Percentiles rank a stretch among this genome's conserved stretches.
Conservation (phyloP, 495 filamentous ascomycete species). For the Annulohypoxylon moriforme region DNA sequence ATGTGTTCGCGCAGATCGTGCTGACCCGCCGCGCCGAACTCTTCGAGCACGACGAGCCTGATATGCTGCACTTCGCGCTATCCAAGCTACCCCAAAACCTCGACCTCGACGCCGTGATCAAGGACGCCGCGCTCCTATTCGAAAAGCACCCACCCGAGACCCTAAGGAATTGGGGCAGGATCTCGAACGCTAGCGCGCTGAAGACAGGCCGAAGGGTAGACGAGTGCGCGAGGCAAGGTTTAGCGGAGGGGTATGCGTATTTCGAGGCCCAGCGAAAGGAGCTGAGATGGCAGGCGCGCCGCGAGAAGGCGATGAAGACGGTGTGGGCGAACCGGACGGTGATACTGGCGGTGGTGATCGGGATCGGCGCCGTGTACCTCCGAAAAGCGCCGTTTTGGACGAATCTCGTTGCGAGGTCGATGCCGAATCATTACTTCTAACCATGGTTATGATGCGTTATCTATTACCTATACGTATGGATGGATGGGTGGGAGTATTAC, state of each 20-base stretch:
- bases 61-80: conserved; percentile 90
- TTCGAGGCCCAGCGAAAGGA: conserved; percentile 78
- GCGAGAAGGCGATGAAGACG: conserved; percentile 61
- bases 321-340: conserved; percentile 71
- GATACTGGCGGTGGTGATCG: conserved; percentile 72
- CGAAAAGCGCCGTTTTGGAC: conserved; percentile 47
- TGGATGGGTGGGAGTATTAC: too few species aligned
- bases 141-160: conserved; percentile 75
- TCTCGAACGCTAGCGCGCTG: conserved; percentile 81
- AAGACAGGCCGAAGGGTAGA: conserved; percentile 75
- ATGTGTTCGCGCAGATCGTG: conserved; percentile 91
- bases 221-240: conserved; percentile 55
- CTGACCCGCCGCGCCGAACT: conserved; percentile 82
- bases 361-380: conserved; percentile 60
- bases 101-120: conserved; percentile 83
- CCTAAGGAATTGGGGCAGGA: conserved; percentile 75
- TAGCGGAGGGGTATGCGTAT: conserved; percentile 62
- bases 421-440: conserved; percentile 22
- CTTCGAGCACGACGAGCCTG: conserved; percentile 88
- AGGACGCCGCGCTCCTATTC: conserved; percentile 70
- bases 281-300: conserved; percentile 70
- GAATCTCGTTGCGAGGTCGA: conserved; percentile 39
- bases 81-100: conserved; percentile 87
- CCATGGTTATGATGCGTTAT: background rate
- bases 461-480: too few species aligned